Base-by-base conservation (phyloP, 768 basidiomycete species). In the Lactifluus volemus region DNA sequence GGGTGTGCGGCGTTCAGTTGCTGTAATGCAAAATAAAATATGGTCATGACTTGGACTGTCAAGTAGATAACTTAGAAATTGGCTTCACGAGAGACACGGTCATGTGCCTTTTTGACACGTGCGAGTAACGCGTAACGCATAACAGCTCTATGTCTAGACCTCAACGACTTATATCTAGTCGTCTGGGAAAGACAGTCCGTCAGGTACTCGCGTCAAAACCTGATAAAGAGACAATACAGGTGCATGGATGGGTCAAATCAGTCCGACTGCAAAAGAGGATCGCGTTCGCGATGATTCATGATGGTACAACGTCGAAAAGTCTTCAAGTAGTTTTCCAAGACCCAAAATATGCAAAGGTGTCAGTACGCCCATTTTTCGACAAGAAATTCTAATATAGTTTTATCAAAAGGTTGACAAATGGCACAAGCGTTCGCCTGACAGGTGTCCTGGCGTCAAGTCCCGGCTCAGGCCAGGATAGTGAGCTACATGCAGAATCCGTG, bases 181-280 rank as follows among this genome's bases (percentile, higher is more conserved):
- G 34, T 47, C 48, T 65, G n/a, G 62, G 62, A n/a, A 45, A 34
- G n/a, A 66, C 65, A 41, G 61, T 66, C 25, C 65, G 63, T 25
- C 63, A 66, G 38, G 52, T 64, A 32, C 65, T 66, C 42, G 42
- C 58, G 19, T 59, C 55, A 5, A 42, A 32, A 10, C 55, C 63
- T 29, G 30, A 15, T 30, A 30, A 36, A 0, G 42, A 45, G 25
- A 21, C 41, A 2, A 55, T 77, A 8, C 64, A 73, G 21, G 79
- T 95, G 10, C 82, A 84, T 47, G 94, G 90, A 54, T 96, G 92
- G 91, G 78, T 98, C 58, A 87, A 86, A 67, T 91, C 89, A 2
- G 80, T 95, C 44, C 80, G 93, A 45, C 81, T 84, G 45, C 92
- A 96, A 74, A 96, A 96, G 76, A 84, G 85, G 53, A 79, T 93